Conservation (phyloP, 345 rosid genomes). For the Gynandropsis gynandra region DNA sequence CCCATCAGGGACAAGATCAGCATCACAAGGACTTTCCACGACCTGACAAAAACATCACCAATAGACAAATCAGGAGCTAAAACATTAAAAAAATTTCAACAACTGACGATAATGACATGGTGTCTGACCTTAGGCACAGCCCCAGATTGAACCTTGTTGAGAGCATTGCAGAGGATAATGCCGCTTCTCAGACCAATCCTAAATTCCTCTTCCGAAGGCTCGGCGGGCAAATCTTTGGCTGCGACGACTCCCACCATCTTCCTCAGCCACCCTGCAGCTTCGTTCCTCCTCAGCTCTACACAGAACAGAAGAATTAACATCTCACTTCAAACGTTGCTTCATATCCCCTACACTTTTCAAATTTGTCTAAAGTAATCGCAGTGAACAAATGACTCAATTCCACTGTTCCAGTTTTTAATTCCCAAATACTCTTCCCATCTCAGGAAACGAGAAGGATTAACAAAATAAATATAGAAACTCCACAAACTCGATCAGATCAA, state of each 20-base stretch:
- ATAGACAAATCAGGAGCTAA: neutral
- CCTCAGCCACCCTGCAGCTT: slow-evolving; percentile 81
- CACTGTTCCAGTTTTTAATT: neutral
- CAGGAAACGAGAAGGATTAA: too few species aligned
- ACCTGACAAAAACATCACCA: slow-evolving; percentile 32
- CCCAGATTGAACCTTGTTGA: slow-evolving; percentile 72
- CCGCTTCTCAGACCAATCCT: slow-evolving; percentile 86
- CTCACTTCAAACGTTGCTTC: neutral
- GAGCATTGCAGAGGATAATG: slow-evolving; percentile 70
- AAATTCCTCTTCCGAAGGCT: slow-evolving; percentile 78
- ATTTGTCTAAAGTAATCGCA: slow-evolving; percentile 1
- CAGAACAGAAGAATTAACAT: slow-evolving; percentile 16
- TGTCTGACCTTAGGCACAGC: slow-evolving; percentile 60
- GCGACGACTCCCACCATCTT: slow-evolving; percentile 71
- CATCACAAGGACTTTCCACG: slow-evolving; percentile 77
- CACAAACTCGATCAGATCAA: slow-evolving; percentile 6
- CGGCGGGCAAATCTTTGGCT: slow-evolving; percentile 77
- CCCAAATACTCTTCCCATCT: too few species aligned
- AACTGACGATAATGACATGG: neutral
- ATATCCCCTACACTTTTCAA: neutral
- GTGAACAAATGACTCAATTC: neutral
- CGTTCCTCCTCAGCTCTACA: slow-evolving; percentile 60
- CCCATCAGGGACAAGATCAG: slow-evolving; percentile 64
- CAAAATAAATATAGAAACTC: neutral
- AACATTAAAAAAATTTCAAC: slow-evolving; percentile 10